A percentile compares a stretch with the other conserved stretches of the same genome.
phyloP scores from a whole-genome alignment of 148 eudicot species.

The Fagopyrum esculentum region DNA sequence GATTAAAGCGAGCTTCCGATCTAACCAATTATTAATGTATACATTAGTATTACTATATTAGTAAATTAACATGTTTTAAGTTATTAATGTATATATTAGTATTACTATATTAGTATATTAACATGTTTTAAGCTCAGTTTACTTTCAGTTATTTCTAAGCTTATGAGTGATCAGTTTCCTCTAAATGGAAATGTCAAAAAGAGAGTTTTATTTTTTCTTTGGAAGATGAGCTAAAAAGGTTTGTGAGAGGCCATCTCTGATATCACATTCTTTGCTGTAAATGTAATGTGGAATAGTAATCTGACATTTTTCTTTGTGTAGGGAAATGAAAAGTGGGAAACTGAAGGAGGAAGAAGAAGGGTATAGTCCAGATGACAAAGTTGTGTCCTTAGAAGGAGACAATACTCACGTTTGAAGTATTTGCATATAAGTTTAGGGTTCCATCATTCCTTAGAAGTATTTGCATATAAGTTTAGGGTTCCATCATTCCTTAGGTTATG shows the following conservation, averaged over 20 bases:
- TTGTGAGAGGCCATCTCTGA: slow-evolving; percentile 10
- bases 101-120: too few species aligned
- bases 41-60: too few species aligned
- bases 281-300: slow-evolving; percentile 1
- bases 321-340: slow-evolving; percentile 2
- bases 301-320: background rate
- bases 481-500: too few species aligned
- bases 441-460: background rate
- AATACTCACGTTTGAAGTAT: background rate
- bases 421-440: background rate
- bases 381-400: background rate
- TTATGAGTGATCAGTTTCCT: too few species aligned
- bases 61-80: too few species aligned
- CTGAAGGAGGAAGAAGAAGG: background rate
- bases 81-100: too few species aligned
- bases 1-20: too few species aligned
- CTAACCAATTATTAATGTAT: too few species aligned
- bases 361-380: slow-evolving; percentile 10
- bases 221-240: background rate
- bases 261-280: slow-evolving; percentile 12
- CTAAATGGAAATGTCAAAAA: too few species aligned
- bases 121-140: too few species aligned
- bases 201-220: background rate
- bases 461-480: background rate
- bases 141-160: too few species aligned